Base-by-base conservation (phyloP, 805 yeast species). In the Ogataea pini region DNA sequence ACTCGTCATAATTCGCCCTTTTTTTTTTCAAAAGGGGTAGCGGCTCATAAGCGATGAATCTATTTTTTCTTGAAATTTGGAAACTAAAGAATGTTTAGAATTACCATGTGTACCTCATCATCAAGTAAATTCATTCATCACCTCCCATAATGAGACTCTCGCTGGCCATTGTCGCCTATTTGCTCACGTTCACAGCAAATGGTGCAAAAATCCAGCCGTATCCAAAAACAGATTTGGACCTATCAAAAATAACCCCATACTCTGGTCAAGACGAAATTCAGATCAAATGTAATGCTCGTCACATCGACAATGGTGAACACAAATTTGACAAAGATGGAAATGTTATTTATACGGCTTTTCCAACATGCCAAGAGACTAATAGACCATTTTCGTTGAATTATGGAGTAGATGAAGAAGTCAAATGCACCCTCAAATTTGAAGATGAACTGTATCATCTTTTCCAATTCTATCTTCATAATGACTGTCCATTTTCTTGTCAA, bases 291-390 rank as follows among this genome's bases (percentile, higher is more conserved):
- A 85, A 82, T 50, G 65, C 77, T 42, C 72, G 94, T 58, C 78
- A 83, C 54, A 86, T 86, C 45, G 88, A 84, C 55, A 79, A 74
- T 52, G 94, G 94, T 46, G 92, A 86, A 62, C 92, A 86, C 68
- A 73, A 78, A 49, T 82, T 83, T 52, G 89, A 85, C 59, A 73
- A 72, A n/a, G 67, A 76, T n/a, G 78, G 78, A 7, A 70, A 78
- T 48, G 79, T 86, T 46, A 62, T 84, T 14, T 85, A 81, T 56
- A 73, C 64, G 1, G 69, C 77, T 4, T 83, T 85, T 55, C 86
- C 89, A 2, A 66, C 57, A 5, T 86, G 94, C 67, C 68, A 70
- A 46, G 92, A 86, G 59, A 81, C 89, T 0, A 80, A 79, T 1
- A 67, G 72, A 52, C 84, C 89, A 2, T 71, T 86, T 33, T 52